Percentiles rank a stretch among this genome's conserved stretches.
Conservation (phyloP, 305 asterid genomes). For the Fraxinus velutina region DNA sequence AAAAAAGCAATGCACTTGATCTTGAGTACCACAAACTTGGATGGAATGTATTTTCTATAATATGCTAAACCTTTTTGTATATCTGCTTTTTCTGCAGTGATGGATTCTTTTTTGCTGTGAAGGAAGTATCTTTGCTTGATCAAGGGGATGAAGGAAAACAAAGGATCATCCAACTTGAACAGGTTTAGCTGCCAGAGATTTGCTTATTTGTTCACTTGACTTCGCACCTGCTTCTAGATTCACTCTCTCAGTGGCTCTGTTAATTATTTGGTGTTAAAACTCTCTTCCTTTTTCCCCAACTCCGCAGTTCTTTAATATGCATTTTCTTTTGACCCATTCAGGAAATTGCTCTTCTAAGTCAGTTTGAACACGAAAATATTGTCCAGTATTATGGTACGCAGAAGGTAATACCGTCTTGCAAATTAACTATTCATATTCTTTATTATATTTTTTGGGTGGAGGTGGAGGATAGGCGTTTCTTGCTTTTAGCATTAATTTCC, state of each 20-base stretch:
- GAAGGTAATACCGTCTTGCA: slow-evolving; percentile 46
- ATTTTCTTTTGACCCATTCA: slow-evolving; percentile 31
- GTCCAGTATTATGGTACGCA: slow-evolving; percentile 85
- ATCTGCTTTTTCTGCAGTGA: slow-evolving; percentile 54
- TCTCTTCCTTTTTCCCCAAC: neutral
- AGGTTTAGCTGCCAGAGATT: neutral
- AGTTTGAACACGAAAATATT: slow-evolving; percentile 85
- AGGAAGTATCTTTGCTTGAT: slow-evolving; percentile 93
- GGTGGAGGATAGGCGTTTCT: neutral
- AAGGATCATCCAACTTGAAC: slow-evolving; percentile 19
- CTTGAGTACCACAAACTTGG: neutral
- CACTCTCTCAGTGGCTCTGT: neutral
- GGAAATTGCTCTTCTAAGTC: slow-evolving; percentile 93
- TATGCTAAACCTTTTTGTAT: slow-evolving; percentile 9
- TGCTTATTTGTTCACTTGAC: neutral
- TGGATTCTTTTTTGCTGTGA: slow-evolving; percentile 91
- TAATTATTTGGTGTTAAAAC: neutral
- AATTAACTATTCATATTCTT: slow-evolving; percentile 8
- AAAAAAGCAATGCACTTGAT: slow-evolving; percentile 6
- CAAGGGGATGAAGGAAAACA: slow-evolving; percentile 82
- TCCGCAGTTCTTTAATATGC: slow-evolving; percentile 12
- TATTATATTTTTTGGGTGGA: neutral
- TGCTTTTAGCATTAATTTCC: neutral
- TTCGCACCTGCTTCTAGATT: neutral
- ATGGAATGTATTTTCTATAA: neutral